A percentile compares a stretch with the other conserved stretches of the same genome.
These are phyloP conservation scores for Ophioceras dolichostomum DNA, from an alignment of 2,329 filamentous ascomycete genomes.

Conservation along the genomic window DNA sequence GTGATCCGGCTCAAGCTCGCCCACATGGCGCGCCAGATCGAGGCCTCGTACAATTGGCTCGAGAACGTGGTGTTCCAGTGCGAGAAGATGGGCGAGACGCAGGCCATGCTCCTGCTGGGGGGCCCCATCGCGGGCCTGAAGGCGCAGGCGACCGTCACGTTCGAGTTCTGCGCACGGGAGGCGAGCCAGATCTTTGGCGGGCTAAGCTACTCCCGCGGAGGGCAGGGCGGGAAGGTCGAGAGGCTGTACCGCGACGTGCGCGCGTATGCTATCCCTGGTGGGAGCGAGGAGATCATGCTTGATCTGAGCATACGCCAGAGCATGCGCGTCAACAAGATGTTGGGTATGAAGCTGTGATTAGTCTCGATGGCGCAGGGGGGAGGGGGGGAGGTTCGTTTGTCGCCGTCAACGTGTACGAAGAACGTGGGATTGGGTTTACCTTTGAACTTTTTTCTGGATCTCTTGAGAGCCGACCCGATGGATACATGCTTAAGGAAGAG, in stretches of 20 bases:
- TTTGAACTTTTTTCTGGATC: too few species aligned
- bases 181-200: slow-evolving; percentile 97
- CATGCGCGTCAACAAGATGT: slow-evolving; percentile 63
- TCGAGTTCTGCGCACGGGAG: slow-evolving; percentile 95
- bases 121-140: slow-evolving; percentile 90
- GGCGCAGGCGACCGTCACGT: slow-evolving; percentile 85
- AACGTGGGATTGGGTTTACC: too few species aligned
- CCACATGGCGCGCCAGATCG: slow-evolving; percentile 96
- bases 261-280: slow-evolving; percentile 92
- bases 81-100: slow-evolving; percentile 81
- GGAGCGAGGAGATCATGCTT: slow-evolving; percentile 97
- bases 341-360: slow-evolving; percentile 87
- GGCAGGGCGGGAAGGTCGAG: slow-evolving; percentile 93
- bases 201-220: slow-evolving; percentile 80
- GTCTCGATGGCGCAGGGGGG: too few species aligned
- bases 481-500: too few species aligned
- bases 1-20: slow-evolving; percentile 97
- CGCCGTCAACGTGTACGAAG: too few species aligned
- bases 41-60: slow-evolving; percentile 93
- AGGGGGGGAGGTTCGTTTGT: too few species aligned
- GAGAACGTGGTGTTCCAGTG: slow-evolving; percentile 93
- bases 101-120: slow-evolving; percentile 92
- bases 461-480: too few species aligned
- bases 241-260: slow-evolving; percentile 87
- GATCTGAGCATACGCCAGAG: slow-evolving; percentile 89